Base-by-base conservation (phyloP, 495 filamentous ascomycete genomes). In the Corynascus novoguineensis region DNA sequence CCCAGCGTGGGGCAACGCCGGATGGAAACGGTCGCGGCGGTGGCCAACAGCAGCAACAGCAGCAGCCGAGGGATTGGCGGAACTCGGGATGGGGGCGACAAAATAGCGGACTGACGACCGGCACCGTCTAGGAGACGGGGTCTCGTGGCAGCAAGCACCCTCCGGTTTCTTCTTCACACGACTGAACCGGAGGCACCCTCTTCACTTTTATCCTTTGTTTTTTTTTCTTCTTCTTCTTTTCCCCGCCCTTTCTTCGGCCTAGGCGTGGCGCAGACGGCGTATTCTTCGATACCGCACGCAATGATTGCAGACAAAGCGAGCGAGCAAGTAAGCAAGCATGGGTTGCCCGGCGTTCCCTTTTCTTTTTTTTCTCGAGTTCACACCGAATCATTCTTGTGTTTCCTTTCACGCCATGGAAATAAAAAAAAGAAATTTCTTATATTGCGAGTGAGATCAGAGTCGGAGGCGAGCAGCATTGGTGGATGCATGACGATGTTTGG, bases 31-130 rank as follows among this genome's bases (percentile, higher is more conserved):
- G 68, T 17, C 68, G 69, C 29, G 55, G 68, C 9, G 68, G 66
- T 41, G 55, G 62, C 57, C 37, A 64, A 58, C 10, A 67, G 65
- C 40, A 24, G 40, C 8, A 7, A 0, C 68, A 73, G 53, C 66
- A 70, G 58, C 66, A 71, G 60, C 66, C 65, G 53, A 64, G 71
- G 62, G 77, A 81, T 40, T 81, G 79, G 72, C 72, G 80, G 2
- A 81, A 81, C 61, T 82, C 78, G 10, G 77, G 66, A 12, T 81
- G 75, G 77, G 70, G 65, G 27, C 71, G 68, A 38, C 73, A 68
- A 45, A 72, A 73, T 46, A 73, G 65, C 42, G 59, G 67, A 28
- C 57, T 72, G 59, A 68, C 70, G 27, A 66, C 64, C 15, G 62
- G 69, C 47, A 69, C 63, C 41, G 62, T 60, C 46, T 71, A 67